Percentiles rank a stretch among this genome's conserved stretches.
These are phyloP conservation scores for Abrus precatorius DNA, from an alignment of 306 rosid species.

Conservation along the genomic window DNA sequence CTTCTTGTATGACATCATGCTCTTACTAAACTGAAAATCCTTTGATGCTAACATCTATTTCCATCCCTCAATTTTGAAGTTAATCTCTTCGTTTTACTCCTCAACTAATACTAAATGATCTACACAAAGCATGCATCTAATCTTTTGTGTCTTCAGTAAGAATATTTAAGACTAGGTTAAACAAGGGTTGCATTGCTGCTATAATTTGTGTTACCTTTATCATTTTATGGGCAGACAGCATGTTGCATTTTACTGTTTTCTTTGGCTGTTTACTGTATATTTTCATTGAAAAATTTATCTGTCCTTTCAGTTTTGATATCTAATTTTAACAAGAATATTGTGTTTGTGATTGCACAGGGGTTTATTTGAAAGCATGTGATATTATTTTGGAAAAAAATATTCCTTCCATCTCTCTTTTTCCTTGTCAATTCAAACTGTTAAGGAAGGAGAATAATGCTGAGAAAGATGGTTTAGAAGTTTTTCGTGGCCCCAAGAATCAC, in stretches of 20 bases:
- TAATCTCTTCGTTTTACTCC: too few relatives aligned
- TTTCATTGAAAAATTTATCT: conserved; percentile 33
- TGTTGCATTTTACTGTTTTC: conserved; percentile 10
- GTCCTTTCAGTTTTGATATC: conserved; percentile 36
- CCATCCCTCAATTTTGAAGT: too few relatives aligned
- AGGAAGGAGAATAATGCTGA: conserved; percentile 61
- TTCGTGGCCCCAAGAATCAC: conserved; percentile 49
- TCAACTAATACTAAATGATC: too few relatives aligned
- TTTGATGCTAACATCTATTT: too few relatives aligned
- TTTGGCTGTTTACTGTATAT: conserved; percentile 16
- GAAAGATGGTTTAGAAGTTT: conserved; percentile 68
- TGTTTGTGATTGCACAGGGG: conserved; percentile 72
- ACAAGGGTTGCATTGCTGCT: conserved; percentile 23
- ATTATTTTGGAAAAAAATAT: conserved; percentile 58
- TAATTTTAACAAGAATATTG: conserved; percentile 46
- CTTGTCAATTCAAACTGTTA: conserved; percentile 70
- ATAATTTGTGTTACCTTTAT: conserved; percentile 35
- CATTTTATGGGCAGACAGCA: conserved; percentile 13
- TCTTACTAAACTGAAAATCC: too few relatives aligned
- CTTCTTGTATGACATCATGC: too few relatives aligned
- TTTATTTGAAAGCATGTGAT: conserved; percentile 70
- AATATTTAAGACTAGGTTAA: background rate
- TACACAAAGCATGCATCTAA: too few relatives aligned
- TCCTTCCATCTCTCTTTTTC: conserved; percentile 74
- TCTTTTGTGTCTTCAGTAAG: too few relatives aligned